phyloP scores from a whole-genome alignment of 176 grass and related monocot species.

The Lolium multiflorum region DNA sequence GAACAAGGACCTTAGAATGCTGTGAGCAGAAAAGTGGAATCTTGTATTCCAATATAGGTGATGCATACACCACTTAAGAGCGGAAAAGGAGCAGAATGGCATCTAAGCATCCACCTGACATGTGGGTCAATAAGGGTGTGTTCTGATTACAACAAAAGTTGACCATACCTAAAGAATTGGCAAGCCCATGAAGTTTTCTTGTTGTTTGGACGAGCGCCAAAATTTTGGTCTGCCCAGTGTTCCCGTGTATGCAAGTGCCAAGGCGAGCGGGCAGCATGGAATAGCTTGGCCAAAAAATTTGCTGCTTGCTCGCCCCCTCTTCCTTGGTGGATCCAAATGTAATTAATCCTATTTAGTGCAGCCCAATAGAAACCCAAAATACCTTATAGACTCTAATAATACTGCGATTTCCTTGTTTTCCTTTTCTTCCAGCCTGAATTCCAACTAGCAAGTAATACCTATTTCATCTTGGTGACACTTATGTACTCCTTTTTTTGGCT shows the following conservation, averaged over 20 bases:
- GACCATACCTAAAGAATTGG: background rate
- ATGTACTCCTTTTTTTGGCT: background rate
- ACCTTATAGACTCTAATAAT: background rate
- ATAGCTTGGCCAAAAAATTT: background rate
- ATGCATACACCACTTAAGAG: background rate
- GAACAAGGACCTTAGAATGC: constrained; percentile 33
- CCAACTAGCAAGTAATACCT: background rate
- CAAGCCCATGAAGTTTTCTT: background rate
- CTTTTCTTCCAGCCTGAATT: background rate
- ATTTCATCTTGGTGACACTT: background rate
- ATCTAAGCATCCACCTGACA: constrained; percentile 8
- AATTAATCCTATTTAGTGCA: background rate
- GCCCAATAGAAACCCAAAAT: background rate
- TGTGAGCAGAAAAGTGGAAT: constrained; percentile 26
- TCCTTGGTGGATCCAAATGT: background rate
- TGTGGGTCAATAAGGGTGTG: background rate
- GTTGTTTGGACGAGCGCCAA: background rate
- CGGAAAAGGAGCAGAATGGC: constrained; percentile 18
- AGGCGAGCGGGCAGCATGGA: background rate
- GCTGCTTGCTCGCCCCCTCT: background rate
- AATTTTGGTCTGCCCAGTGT: background rate
- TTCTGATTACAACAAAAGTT: background rate
- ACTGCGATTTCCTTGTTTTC: background rate
- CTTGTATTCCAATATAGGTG: background rate
- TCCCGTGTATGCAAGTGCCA: background rate